These are phyloP conservation scores for Trypanosoma congolense DNA, from an alignment of 208 protist genomes.

Conservation along the genomic window DNA sequence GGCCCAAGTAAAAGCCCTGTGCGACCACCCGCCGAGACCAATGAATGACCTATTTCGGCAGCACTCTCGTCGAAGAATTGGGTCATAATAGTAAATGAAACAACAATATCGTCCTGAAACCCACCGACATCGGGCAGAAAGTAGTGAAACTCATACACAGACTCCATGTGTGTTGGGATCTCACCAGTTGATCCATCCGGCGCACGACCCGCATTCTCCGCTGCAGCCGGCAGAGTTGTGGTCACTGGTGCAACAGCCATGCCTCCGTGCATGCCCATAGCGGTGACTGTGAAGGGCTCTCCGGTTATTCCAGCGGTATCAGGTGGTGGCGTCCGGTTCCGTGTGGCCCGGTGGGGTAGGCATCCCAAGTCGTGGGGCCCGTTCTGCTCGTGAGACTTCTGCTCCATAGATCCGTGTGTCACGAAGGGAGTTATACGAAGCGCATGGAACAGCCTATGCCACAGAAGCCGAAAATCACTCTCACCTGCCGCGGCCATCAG, in stretches of 20 bases:
- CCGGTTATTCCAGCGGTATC: not conserved
- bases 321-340: not conserved
- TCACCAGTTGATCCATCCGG: not conserved
- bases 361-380: conserved; percentile 18
- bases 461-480: conserved; percentile 37
- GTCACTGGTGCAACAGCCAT: not conserved
- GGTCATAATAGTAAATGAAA: not conserved
- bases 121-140: conserved; percentile 22
- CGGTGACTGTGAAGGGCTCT: conserved; percentile 8
- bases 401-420: not conserved
- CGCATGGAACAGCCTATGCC: conserved; percentile 37
- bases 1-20: conserved; percentile 8
- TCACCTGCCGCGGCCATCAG: conserved; percentile 38
- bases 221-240: not conserved
- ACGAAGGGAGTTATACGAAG: conserved; percentile 39
- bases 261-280: not conserved
- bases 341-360: conserved; percentile 30
- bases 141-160: conserved; percentile 29
- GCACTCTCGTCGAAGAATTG: not conserved
- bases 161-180: conserved; percentile 20
- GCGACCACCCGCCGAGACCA: conserved; percentile 7
- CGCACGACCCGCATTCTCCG: not conserved
- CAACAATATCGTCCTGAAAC: not conserved
- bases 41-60: conserved; percentile 17
- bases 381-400: not conserved